phyloP scores from a whole-genome alignment of 23 red algal genomes.

The Rhodosorus marinus region DNA sequence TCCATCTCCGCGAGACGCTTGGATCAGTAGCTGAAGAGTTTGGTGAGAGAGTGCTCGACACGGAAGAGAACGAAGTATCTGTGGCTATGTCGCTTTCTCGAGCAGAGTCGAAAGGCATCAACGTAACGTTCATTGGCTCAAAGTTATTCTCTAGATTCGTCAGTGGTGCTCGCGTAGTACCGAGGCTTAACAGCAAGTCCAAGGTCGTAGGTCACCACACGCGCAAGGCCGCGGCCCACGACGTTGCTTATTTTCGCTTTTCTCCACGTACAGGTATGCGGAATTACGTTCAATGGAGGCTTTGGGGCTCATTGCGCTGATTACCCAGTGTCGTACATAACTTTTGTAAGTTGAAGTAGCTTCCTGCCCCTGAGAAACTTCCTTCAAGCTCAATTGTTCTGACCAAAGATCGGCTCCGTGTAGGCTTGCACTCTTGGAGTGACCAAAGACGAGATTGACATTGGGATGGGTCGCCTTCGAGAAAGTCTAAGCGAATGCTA shows the following conservation, averaged over 20 bases:
- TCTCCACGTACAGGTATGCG: background rate
- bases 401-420: no score
- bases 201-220: no score
- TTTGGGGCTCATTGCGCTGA: background rate
- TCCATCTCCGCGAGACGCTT: background rate
- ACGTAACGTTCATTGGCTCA: slow-evolving; percentile 6
- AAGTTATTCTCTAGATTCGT: slow-evolving; percentile 5
- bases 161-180: slow-evolving; percentile 6
- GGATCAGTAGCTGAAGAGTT: background rate
- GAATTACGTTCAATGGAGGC: background rate
- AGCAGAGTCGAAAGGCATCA: background rate
- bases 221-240: no score
- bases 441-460: no score
- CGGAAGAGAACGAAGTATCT: slow-evolving; percentile 11
- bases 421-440: no score
- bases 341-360: no score
- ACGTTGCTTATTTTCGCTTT: no score
- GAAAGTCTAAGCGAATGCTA: no score
- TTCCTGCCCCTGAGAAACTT: no score
- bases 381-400: no score
- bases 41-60: slow-evolving; percentile 16
- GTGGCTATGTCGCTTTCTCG: slow-evolving; percentile 8
- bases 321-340: background rate
- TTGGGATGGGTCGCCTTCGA: no score
- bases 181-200: background rate